Base-by-base conservation (phyloP, 2,329 filamentous ascomycete species). In the Hypoxylon sp. region DNA sequence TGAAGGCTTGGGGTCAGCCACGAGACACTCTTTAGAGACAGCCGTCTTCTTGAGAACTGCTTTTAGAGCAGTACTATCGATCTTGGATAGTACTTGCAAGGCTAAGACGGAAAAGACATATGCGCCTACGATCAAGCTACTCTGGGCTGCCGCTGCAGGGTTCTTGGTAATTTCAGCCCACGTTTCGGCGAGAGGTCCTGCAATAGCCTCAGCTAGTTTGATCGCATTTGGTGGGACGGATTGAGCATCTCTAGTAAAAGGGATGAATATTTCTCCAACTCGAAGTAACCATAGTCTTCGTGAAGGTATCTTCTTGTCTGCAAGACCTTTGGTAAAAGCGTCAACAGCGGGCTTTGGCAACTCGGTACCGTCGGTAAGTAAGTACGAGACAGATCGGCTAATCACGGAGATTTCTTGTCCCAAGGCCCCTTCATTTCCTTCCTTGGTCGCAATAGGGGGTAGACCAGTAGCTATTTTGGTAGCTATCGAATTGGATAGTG, bases 391-490 rank as follows among this genome's bases (percentile, higher is more conserved):
- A 73, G 92, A 91, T 65, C 87, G 86, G 58, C 89, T 86, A 60
- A 98, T 84, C 3, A 92, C 87, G 34, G 85, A 85, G 5, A 94
- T 89, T 78, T 97, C 93, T 9, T 92, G 90, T 45, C 88, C 85
- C 25, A 97, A 83, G 45, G 94, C 94, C 36, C 86, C 82, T 79
- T 99, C 96, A 74, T 97, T 98, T 6, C 94, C 90, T 80, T 99
- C 96, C 76, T 98, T 97, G 5, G 87, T 81, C 17, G 92, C 90
- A 13, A 93, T 83, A 17, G 88, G 80, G 5, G 91, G 88, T 64
- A 98, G 84, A 5, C 87, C 88, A 53, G 85, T 82, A 1, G 89
- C 86, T 30, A 95, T 85, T 71, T 91, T 91, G 63, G 86, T 84
- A 0, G 92, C 91, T 41, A 91, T 84, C 2, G 85, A 79, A 10